Evolutionary conservation across 139 green algal genomes (phyloP).

Genomic region (Tetraselmis striata): DNA sequence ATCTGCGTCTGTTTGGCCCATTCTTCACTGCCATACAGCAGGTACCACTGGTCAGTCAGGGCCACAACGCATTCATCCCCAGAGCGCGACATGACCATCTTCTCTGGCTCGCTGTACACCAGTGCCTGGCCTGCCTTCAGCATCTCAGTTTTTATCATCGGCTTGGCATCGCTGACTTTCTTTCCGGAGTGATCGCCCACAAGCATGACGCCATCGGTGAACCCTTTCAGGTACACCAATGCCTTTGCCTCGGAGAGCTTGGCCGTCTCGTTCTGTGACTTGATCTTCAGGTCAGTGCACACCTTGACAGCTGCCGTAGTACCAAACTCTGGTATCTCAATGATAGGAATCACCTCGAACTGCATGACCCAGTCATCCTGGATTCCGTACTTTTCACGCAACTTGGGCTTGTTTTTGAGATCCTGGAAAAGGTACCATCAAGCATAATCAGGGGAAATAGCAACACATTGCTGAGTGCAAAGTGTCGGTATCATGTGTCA

Average conservation of each 20-base stretch:
- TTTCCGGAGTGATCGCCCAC: constrained; percentile 76
- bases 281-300: constrained; percentile 89
- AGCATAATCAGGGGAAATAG: too few relatives aligned
- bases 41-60: constrained; percentile 96
- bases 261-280: constrained; percentile 85
- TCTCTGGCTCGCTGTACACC: constrained; percentile 78
- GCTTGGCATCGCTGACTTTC: constrained; percentile 83
- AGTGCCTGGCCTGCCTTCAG: constrained; percentile 65
- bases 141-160: constrained; percentile 79
- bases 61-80: constrained; percentile 97
- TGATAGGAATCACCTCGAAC: constrained; percentile 92
- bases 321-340: constrained; percentile 92
- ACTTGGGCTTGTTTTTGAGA: constrained; percentile 88
- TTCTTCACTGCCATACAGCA: constrained; percentile 31
- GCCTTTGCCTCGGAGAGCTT: constrained; percentile 96
- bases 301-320: constrained; percentile 70
- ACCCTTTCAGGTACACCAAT: constrained; percentile 94
- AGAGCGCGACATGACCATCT: constrained; percentile 60
- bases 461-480: too few relatives aligned
- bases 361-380: constrained; percentile 93
- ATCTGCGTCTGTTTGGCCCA: constrained; percentile 21
- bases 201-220: constrained; percentile 91
- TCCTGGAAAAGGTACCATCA: constrained; percentile 56
- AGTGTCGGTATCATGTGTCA: too few relatives aligned
- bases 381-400: constrained; percentile 90